Percentiles rank a stretch among this genome's conserved stretches.
Evolutionary conservation across 2,329 filamentous ascomycete species (phyloP).

Genomic region (Claviceps arundinis): DNA sequence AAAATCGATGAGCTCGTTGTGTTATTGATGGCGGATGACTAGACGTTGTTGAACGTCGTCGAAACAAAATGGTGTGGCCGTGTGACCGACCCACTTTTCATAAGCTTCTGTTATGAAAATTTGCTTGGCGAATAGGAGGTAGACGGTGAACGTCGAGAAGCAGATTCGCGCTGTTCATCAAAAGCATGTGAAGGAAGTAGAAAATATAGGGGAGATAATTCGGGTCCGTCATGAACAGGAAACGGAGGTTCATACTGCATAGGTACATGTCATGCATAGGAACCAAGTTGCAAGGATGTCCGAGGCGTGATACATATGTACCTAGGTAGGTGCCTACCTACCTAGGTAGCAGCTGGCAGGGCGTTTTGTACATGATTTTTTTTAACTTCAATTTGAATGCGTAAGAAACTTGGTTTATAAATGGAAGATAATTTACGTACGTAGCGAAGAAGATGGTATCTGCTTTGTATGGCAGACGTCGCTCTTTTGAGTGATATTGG

Average conservation of each 20-base stretch:
- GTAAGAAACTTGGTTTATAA: neutral
- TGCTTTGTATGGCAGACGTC: too few relatives aligned
- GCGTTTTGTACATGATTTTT: neutral
- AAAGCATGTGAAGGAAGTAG: conserved; percentile 32
- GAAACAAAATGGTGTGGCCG: too few relatives aligned
- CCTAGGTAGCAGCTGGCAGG: neutral
- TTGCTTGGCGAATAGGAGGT: too few relatives aligned
- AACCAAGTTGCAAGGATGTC: conserved; percentile 4
- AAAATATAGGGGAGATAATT: too few relatives aligned
- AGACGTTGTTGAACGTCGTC: too few relatives aligned
- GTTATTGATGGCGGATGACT: too few relatives aligned
- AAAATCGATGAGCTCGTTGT: too few relatives aligned
- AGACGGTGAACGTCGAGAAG: conserved; percentile 65
- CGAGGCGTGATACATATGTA: neutral
- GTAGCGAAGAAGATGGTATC: neutral
- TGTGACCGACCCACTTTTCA: too few relatives aligned
- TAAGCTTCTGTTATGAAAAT: too few relatives aligned
- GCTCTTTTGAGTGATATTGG: too few relatives aligned
- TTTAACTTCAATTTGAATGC: neutral
- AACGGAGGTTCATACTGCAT: conserved; percentile 1
- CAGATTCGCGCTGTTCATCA: conserved; percentile 58
- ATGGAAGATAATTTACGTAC: neutral
- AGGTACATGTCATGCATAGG: neutral
- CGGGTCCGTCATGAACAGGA: neutral
- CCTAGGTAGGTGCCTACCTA: too few relatives aligned